These are phyloP conservation scores for Trichoderma gamsii DNA, from an alignment of 495 filamentous ascomycete species.

Conservation along the genomic window DNA sequence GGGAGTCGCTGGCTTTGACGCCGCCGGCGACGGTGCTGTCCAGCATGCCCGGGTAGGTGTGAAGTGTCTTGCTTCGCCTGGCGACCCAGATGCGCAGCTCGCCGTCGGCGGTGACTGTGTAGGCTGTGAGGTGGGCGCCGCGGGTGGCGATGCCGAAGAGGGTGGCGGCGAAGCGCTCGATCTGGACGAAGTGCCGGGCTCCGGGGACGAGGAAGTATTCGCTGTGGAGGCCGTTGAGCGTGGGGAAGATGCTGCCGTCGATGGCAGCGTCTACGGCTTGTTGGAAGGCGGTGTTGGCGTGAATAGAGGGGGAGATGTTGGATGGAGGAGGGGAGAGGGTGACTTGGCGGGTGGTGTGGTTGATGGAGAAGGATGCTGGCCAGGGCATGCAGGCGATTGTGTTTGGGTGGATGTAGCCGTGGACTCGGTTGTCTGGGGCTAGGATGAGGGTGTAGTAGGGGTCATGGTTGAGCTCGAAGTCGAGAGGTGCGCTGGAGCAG, in stretches of 20 bases:
- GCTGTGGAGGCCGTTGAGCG: slow-evolving; percentile 37
- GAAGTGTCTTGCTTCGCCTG: slow-evolving; percentile 37
- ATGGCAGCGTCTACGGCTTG: slow-evolving; percentile 33
- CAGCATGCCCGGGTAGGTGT: slow-evolving; percentile 48
- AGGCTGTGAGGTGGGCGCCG: slow-evolving; percentile 48
- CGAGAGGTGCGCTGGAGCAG: slow-evolving; percentile 13
- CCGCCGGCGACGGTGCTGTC: slow-evolving; percentile 54
- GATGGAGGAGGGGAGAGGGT: slow-evolving; percentile 28
- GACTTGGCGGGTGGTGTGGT: slow-evolving; percentile 29
- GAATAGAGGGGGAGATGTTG: slow-evolving; percentile 16
- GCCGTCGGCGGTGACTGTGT: slow-evolving; percentile 25
- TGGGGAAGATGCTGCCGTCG: slow-evolving; percentile 31
- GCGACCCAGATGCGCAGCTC: slow-evolving; percentile 46
- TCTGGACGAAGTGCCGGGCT: slow-evolving; percentile 31
- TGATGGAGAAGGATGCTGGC: slow-evolving; percentile 33
- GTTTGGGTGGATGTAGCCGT: slow-evolving; percentile 38
- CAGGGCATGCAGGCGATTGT: slow-evolving; percentile 43
- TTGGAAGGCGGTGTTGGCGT: slow-evolving; percentile 28
- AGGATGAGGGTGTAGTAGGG: slow-evolving; percentile 32
- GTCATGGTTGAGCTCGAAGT: slow-evolving; percentile 17
- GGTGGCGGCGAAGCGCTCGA: slow-evolving; percentile 43
- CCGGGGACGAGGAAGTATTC: slow-evolving; percentile 45
- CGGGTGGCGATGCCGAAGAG: slow-evolving; percentile 47
- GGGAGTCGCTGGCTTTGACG: slow-evolving; percentile 34
- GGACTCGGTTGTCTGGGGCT: slow-evolving; percentile 30